phyloP scores from a whole-genome alignment of 192 early-diverging fungal genomes.

The Coemansia sp. region DNA sequence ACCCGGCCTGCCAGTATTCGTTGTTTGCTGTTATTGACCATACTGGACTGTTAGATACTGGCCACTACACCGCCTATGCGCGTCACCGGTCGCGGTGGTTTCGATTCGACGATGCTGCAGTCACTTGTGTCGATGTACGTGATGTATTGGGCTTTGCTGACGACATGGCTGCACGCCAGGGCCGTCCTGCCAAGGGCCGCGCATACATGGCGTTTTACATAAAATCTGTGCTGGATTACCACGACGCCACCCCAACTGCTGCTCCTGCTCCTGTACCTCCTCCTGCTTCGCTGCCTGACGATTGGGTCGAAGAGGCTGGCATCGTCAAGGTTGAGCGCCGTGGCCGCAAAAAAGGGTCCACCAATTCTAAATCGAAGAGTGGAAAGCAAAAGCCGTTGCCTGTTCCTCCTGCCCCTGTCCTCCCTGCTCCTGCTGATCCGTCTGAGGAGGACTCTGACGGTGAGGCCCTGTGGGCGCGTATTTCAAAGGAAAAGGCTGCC shows the following conservation, averaged over 20 bases:
- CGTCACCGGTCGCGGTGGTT: constrained; percentile 83
- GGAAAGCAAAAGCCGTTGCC: not conserved
- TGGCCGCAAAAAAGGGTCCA: constrained; percentile 48
- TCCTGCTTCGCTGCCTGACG: not conserved
- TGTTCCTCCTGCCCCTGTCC: no score
- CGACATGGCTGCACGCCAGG: constrained; percentile 59
- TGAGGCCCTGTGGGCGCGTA: constrained; percentile 37
- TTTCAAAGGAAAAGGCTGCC: constrained; percentile 24
- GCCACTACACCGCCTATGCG: constrained; percentile 90
- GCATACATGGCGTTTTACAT: constrained; percentile 90
- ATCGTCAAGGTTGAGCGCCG: constrained; percentile 30
- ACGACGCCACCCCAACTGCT: constrained; percentile 22
- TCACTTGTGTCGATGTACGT: constrained; percentile 62
- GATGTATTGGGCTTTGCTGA: constrained; percentile 64
- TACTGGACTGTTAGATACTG: constrained; percentile 86
- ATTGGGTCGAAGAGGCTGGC: not conserved
- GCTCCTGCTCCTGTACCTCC: not conserved
- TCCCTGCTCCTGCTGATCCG: not conserved
- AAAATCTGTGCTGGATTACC: constrained; percentile 64
- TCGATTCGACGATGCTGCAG: constrained; percentile 81
- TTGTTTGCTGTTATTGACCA: constrained; percentile 94
- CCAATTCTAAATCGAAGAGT: constrained; percentile 11
- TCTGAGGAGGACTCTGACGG: constrained; percentile 25
- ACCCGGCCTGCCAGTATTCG: constrained; percentile 73
- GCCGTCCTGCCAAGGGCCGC: constrained; percentile 33